These are phyloP conservation scores for Phymatotrichopsis omnivora DNA, from an alignment of 2,329 filamentous ascomycete species.

Conservation along the genomic window DNA sequence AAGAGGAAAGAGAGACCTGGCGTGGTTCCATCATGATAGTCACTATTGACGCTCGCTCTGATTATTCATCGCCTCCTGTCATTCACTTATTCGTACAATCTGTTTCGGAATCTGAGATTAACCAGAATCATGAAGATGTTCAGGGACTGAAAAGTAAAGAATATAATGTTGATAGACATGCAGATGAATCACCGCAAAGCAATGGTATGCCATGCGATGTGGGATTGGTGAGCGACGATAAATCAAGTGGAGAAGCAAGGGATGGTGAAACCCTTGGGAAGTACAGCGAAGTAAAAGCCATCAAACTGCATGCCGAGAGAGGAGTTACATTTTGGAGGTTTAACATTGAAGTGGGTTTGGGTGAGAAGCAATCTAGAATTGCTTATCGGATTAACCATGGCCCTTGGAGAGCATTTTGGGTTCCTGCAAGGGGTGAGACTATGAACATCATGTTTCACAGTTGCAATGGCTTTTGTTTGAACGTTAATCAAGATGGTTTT, in stretches of 20 bases:
- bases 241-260: constrained; percentile 30
- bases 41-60: constrained; percentile 71
- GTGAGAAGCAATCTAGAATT: constrained; percentile 66
- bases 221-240: neutral
- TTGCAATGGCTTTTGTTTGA: constrained; percentile 88
- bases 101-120: neutral
- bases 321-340: constrained; percentile 96
- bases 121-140: too few relatives aligned
- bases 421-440: constrained; percentile 67
- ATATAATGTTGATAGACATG: too few relatives aligned
- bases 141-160: neutral
- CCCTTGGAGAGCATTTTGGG: constrained; percentile 85
- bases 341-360: constrained; percentile 84
- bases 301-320: constrained; percentile 71
- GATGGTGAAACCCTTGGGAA: constrained; percentile 76
- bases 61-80: constrained; percentile 66
- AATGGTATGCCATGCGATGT: neutral
- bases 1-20: constrained; percentile 67
- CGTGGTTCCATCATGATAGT: constrained; percentile 93
- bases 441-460: constrained; percentile 99
- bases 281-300: constrained; percentile 72
- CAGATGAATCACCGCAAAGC: neutral
- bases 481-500: constrained; percentile 66
- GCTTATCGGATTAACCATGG: constrained; percentile 93
- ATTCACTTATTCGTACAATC: constrained; percentile 80